Evolutionary conservation across 2,329 filamentous ascomycete species (phyloP), one percentile per base, ranked within the genome.

Genomic region (Colletotrichum plurivorum): DNA sequence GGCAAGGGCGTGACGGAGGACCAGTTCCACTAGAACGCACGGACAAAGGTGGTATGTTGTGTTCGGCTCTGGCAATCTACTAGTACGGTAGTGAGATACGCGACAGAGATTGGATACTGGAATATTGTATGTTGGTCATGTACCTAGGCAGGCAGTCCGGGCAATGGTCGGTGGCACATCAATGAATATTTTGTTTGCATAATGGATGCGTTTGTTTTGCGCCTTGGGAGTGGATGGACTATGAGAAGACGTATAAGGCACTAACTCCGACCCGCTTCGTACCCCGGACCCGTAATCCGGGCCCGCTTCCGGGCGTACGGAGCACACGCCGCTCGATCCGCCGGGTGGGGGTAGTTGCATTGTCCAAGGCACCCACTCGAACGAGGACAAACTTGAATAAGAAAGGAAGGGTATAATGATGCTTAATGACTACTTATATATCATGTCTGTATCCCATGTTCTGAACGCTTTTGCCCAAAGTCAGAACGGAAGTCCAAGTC

Each of bases 1-100:
- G 96, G 95, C 41, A 94, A 94, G 84, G 96, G 96, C 69, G 96
- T 99, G 68, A 99, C 96, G 1, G 96, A 99, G 86, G 95, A 98
- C 77, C 96, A 99, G 84, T 99, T 99, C 82, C 92, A 94, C 45
- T 77, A 62, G 25, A 20, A 6, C 13, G 20, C 31, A 1, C 31
- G 5, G 22, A 5, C 12, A 4, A 25, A 18, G 46, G n/a, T 8
- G 18, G 9, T 49, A 2, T 36, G 2, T 10, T 36, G 31, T 36
- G 10, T 36, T 36, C 31, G 10, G 10, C 31, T 36, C 1, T 36
- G 10, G 31, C 9, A 36, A 36, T 36, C 31, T 36, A 36, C 31
- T n/a, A 5, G 15, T 39, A 31, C 12, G 13, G 8, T 27, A 7
- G 20, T n/a, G 31, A 27, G 12, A 52, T 25, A 5, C n/a, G 46